Evolutionary conservation across 208 protist species (phyloP), one percentile per base, ranked within the genome.

Genomic region (Leishmania major): DNA sequence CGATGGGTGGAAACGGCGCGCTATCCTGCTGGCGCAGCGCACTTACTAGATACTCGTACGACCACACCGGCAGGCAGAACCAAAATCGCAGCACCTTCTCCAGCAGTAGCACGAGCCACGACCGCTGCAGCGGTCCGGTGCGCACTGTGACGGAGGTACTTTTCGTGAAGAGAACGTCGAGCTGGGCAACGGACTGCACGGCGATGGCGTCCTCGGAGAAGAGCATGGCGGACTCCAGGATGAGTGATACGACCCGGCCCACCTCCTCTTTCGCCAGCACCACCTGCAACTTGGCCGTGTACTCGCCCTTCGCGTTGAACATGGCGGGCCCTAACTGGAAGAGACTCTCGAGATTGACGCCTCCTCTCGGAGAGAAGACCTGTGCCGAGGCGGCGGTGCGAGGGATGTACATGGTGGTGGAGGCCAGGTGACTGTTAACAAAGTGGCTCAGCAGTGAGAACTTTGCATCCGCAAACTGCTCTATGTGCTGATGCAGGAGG

Each of bases 361-460:
- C 87, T 71, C 93, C 93, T 15, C 73, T 80, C 0, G 79, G 79
- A 70, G 85, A 85, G 71, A 96, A 95, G 17, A 94, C 82, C 69
- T 90, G 82, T 0, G 75, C n/a, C 19, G 83, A 71, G n/a, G 74
- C 78, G 35, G 75, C 35, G 13, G 78, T n/a, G 15, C 89, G 85
- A 1, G 93, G 91, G 74, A 96, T 83, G 60, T 91, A 37, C 70
- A 96, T 75, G 3, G 91, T 95, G 77, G 88, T 88, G n/a, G 90
- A 94, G 40, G 88, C 93, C 37, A 96, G 53, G 22, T 91, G 88
- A 66, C 84, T 91, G 47, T 87, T 49, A 43, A 87, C 88, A 59
- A 92, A 88, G 60, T 90, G 79, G 25, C 69, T 81, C 28, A 96
- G 79, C 17, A 96, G 69, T 15, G 87, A 90, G 76, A 96, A 90